Base-by-base conservation (phyloP, 495 filamentous ascomycete species). In the Aspergillus affinis region DNA sequence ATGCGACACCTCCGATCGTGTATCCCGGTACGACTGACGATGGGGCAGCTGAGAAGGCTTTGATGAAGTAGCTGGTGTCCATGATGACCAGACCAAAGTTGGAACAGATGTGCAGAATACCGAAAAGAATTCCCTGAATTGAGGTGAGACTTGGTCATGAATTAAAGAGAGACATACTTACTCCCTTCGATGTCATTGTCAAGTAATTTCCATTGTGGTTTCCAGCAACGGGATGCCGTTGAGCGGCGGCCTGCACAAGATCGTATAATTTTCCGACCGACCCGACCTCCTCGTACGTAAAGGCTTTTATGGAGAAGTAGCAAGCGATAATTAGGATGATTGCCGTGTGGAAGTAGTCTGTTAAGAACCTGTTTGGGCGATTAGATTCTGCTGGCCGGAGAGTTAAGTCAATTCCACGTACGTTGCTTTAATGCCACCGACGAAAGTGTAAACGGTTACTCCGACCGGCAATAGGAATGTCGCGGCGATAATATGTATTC, bases 171-270 rank as follows among this genome's bases (percentile, higher is more conserved):
- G 17, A 19, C 30, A 30, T 13, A 57, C 67, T 55, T 52, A 72
- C 79, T 36, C 78, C 71, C 50, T 80, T 75, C 1, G 75, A 80
- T 17, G 69, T 78, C 72, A 84, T 81, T 12, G 81, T 80, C 46
- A 84, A 64, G 57, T 80, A 82, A 3, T 73, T 75, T 8, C 79
- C 82, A 13, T 72, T 68, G 6, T 70, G 68, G 55, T 84, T 84
- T 17, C 78, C 77, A 5, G 67, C 61, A 3, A 83, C 72, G 0
- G 78, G 81, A 47, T 77, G 74, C 1, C 61, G 65, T 46, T 64
- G 48, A 5, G 72, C 75, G 0, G 81, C 80, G 21, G 77, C 72
- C 13, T 72, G 62, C 6, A 83, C 65, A 6, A 82, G 67, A 47
- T 82, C 78, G 61, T 79, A 83, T 9, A 83, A 61, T 20, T 71